A percentile compares a stretch with the other conserved stretches of the same genome.
Evolutionary conservation across 345 rosid species (phyloP).

Genomic region (Populus davidiana): DNA sequence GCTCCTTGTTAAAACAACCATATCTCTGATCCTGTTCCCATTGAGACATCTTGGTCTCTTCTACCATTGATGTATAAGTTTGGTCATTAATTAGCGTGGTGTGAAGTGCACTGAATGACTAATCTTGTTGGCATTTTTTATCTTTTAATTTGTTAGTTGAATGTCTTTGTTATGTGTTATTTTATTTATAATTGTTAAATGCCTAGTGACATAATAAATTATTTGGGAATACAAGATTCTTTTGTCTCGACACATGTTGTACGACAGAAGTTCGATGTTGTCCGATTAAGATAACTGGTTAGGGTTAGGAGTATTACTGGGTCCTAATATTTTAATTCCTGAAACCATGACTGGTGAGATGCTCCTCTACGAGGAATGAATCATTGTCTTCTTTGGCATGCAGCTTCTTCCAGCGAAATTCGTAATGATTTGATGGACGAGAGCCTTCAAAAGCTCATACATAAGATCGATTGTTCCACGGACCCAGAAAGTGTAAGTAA

Average conservation of each 20-base stretch:
- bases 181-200: too few relatives aligned
- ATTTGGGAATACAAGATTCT: too few relatives aligned
- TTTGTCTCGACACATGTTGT: too few relatives aligned
- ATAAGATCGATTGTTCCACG: constrained; percentile 38
- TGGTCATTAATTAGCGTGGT: not conserved
- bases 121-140: not conserved
- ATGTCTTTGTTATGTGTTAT: not conserved
- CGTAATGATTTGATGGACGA: constrained; percentile 41
- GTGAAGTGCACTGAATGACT: not conserved
- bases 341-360: not conserved
- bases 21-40: not conserved
- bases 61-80: not conserved
- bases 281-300: too few relatives aligned
- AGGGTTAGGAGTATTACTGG: not conserved
- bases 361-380: not conserved
- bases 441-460: constrained; percentile 40
- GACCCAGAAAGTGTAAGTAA: constrained; percentile 44
- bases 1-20: not conserved
- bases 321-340: not conserved
- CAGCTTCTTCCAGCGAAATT: constrained; percentile 59
- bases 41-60: not conserved
- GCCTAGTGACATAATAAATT: too few relatives aligned
- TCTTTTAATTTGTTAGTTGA: not conserved
- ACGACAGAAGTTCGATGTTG: too few relatives aligned
- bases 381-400: constrained; percentile 3